Evolutionary conservation across 805 yeast genomes (phyloP).

Genomic region (Wickerhamomyces kurtzmanii): DNA sequence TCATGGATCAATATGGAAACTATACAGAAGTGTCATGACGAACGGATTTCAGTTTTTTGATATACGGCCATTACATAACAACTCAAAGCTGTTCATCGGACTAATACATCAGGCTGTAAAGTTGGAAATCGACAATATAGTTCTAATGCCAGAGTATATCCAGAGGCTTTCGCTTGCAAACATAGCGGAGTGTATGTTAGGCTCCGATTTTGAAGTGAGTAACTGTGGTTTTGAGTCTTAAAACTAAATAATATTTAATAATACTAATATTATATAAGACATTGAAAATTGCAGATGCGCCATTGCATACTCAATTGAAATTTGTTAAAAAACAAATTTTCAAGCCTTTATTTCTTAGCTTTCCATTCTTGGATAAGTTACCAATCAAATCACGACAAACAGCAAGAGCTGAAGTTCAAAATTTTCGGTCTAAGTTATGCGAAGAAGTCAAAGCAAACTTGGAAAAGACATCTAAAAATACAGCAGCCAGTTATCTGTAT

Average conservation of each 20-base stretch:
- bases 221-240: neutral
- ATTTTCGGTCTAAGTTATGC: slow-evolving; percentile 28
- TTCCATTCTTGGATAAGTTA: slow-evolving; percentile 41
- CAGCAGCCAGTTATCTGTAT: slow-evolving; percentile 31
- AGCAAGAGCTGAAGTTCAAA: slow-evolving; percentile 31
- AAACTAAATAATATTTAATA: neutral
- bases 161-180: slow-evolving; percentile 40
- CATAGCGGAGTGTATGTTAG: slow-evolving; percentile 38
- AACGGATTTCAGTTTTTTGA: slow-evolving; percentile 42
- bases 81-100: slow-evolving; percentile 24
- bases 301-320: slow-evolving; percentile 29
- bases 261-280: slow-evolving; percentile 15
- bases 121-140: slow-evolving; percentile 4
- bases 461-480: slow-evolving; percentile 19
- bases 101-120: slow-evolving; percentile 14
- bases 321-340: slow-evolving; percentile 42
- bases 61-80: slow-evolving; percentile 23
- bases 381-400: slow-evolving; percentile 36
- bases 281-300: slow-evolving; percentile 18
- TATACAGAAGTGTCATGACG: slow-evolving; percentile 34
- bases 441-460: slow-evolving; percentile 23
- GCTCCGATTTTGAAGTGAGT: slow-evolving; percentile 39
- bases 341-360: slow-evolving; percentile 41
- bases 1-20: slow-evolving; percentile 41
- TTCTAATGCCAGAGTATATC: slow-evolving; percentile 26